These are phyloP conservation scores for Senecio squalidus DNA, from an alignment of 140 eudicot species.

Conservation along the genomic window DNA sequence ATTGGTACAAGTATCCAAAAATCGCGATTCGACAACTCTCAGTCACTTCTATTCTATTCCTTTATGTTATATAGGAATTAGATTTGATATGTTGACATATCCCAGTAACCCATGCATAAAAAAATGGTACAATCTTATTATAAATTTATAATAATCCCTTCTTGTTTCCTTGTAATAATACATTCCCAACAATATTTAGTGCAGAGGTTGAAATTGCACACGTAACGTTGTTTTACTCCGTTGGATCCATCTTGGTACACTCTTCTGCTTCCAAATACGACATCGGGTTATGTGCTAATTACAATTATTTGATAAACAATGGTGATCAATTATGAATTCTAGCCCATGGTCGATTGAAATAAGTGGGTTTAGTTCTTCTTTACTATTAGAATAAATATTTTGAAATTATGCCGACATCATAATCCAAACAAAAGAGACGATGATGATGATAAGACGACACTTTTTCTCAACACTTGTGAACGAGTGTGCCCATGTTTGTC, in stretches of 20 bases:
- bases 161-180: slow-evolving; percentile 36
- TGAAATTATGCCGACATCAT: too few species aligned
- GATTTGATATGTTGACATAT: too few species aligned
- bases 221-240: slow-evolving; percentile 42
- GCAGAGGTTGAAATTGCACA: slow-evolving; percentile 26
- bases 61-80: too few species aligned
- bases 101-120: slow-evolving; percentile 26
- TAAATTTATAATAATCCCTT: slow-evolving; percentile 15
- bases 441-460: too few species aligned
- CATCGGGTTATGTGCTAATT: slow-evolving; percentile 4
- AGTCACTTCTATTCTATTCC: background rate
- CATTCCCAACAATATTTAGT: slow-evolving; percentile 33
- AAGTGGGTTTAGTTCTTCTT: too few species aligned
- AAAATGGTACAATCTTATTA: background rate
- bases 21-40: slow-evolving; percentile 10
- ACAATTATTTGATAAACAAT: background rate
- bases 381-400: too few species aligned
- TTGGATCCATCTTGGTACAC: slow-evolving; percentile 25
- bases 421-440: too few species aligned
- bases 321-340: background rate
- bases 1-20: slow-evolving; percentile 38
- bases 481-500: too few species aligned
- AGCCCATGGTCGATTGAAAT: background rate
- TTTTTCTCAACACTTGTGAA: too few species aligned
- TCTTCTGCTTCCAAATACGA: slow-evolving; percentile 17